A percentile compares a stretch with the other conserved stretches of the same genome.
These are phyloP conservation scores for Backusella morwellensis DNA, from an alignment of 192 early-diverging fungal genomes.

Conservation along the genomic window DNA sequence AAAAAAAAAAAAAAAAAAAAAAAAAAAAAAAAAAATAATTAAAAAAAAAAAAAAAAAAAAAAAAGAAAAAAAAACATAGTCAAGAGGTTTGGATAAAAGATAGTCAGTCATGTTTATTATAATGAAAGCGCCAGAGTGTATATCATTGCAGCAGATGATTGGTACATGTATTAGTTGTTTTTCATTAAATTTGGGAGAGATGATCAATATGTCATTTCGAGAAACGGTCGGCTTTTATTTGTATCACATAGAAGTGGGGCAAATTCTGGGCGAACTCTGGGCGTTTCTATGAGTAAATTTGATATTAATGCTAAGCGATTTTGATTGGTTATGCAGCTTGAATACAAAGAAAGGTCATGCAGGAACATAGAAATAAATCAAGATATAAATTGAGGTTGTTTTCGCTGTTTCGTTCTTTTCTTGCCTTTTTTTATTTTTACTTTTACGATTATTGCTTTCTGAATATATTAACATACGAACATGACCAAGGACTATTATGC, in stretches of 20 bases:
- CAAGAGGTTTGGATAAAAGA: no score
- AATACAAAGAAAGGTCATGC: background rate
- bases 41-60: no score
- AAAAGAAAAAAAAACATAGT: no score
- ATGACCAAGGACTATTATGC: conserved; percentile 97
- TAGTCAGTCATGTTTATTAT: no score
- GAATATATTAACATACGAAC: background rate
- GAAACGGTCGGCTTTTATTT: background rate
- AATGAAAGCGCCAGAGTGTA: no score
- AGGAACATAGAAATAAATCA: background rate
- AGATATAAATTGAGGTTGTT: background rate
- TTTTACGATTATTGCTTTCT: background rate
- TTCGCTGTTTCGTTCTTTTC: background rate
- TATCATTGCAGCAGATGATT: no score
- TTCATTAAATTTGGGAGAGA: no score
- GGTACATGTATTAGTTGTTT: no score
- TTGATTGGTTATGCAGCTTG: background rate
- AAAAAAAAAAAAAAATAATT: no score
- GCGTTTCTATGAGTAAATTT: background rate
- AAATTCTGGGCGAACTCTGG: background rate
- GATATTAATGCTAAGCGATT: background rate
- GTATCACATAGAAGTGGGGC: background rate
- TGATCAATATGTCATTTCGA: no score
- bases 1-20: no score
- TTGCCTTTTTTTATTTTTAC: background rate